phyloP scores from a whole-genome alignment of 1,284 basidiomycete genomes.

The Microbotryum lychnidis-dioicae region DNA sequence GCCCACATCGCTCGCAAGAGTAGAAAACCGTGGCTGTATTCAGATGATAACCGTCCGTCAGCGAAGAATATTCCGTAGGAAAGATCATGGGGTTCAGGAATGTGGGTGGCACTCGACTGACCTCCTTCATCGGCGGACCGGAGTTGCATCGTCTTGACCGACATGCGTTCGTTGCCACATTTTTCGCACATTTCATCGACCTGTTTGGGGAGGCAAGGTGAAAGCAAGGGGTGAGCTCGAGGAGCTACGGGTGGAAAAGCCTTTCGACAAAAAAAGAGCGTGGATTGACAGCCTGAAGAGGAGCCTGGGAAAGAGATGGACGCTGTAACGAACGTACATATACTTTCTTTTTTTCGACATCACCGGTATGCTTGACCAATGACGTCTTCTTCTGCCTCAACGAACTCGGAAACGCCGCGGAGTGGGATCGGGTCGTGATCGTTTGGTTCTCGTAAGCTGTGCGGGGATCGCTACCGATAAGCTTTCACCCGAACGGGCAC shows the following conservation, averaged over 20 bases:
- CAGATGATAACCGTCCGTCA: not conserved
- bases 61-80: not conserved
- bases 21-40: slow-evolving; percentile 30
- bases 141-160: slow-evolving; percentile 44
- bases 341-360: slow-evolving; percentile 61
- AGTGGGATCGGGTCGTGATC: slow-evolving; percentile 81
- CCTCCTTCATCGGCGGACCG: slow-evolving; percentile 43
- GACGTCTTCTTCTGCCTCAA: slow-evolving; percentile 83
- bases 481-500: not conserved
- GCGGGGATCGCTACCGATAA: not conserved
- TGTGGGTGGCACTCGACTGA: slow-evolving; percentile 11
- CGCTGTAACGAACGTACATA: slow-evolving; percentile 15
- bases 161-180: slow-evolving; percentile 55
- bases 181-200: slow-evolving; percentile 86
- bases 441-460: slow-evolving; percentile 87
- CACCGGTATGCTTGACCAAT: slow-evolving; percentile 64
- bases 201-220: slow-evolving; percentile 42
- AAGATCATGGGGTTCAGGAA: not conserved
- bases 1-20: slow-evolving; percentile 23
- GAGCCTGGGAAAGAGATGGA: too few species aligned
- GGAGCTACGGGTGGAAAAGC: too few species aligned
- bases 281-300: too few species aligned
- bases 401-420: slow-evolving; percentile 86
- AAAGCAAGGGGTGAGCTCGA: too few species aligned
- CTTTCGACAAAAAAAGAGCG: too few species aligned